A percentile compares a stretch with the other conserved stretches of the same genome.
phyloP scores from a whole-genome alignment of 805 yeast genomes.

The Metschnikowia chrysomelidarum region DNA sequence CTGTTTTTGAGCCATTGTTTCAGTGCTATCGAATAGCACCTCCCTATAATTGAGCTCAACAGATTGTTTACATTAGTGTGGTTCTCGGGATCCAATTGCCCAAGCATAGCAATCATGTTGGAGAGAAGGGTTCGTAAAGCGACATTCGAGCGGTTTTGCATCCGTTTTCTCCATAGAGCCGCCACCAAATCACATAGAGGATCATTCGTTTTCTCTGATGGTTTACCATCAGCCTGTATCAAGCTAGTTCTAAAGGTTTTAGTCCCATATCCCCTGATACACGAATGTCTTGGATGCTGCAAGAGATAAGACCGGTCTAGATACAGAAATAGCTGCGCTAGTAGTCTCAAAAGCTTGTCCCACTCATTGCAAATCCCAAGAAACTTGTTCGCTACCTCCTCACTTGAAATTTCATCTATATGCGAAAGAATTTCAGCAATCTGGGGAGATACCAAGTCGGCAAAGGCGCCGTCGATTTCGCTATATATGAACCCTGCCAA shows the following conservation, averaged over 20 bases:
- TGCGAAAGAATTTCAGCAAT: slow-evolving; percentile 6
- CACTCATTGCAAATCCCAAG: slow-evolving; percentile 22
- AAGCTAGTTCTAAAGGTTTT: slow-evolving; percentile 5
- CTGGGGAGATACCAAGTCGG: slow-evolving; percentile 11
- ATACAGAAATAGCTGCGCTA: slow-evolving; percentile 34
- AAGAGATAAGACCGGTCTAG: slow-evolving; percentile 36
- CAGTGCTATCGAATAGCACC: slow-evolving; percentile 18
- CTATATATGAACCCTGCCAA: slow-evolving; percentile 22
- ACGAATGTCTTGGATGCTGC: slow-evolving; percentile 29
- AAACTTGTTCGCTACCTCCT: slow-evolving; percentile 6
- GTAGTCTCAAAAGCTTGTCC: slow-evolving; percentile 23
- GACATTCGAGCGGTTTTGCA: neutral
- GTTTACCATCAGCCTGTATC: neutral
- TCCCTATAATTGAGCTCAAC: slow-evolving; percentile 13
- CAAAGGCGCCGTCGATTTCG: slow-evolving; percentile 21
- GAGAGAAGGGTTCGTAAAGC: neutral
- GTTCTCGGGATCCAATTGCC: slow-evolving; percentile 18
- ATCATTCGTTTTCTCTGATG: neutral
- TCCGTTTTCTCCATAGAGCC: neutral
- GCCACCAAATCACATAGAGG: slow-evolving; percentile 2
- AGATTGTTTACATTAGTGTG: slow-evolving; percentile 14
- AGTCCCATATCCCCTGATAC: slow-evolving; percentile 27
- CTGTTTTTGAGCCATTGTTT: slow-evolving; percentile 17
- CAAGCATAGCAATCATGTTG: slow-evolving; percentile 2
- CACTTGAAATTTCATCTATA: neutral